phyloP scores from a whole-genome alignment of 2,329 filamentous ascomycete species.

The Phialemoniopsis sp. region DNA sequence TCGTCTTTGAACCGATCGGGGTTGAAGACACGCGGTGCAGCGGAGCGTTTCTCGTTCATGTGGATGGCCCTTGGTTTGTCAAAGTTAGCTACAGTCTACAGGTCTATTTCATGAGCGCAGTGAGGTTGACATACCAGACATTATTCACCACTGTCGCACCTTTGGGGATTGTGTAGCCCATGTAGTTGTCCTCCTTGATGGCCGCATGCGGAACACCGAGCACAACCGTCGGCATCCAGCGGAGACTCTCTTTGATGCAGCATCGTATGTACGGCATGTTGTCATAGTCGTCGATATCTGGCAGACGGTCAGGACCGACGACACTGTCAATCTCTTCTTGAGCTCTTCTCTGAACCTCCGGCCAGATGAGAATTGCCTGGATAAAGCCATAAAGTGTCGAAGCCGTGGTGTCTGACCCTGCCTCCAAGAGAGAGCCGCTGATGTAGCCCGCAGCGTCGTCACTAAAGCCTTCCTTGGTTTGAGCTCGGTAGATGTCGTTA shows the following conservation, averaged over 20 bases:
- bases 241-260: slow-evolving; percentile 37
- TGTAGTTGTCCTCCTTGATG: slow-evolving; percentile 34
- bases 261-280: slow-evolving; percentile 36
- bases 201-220: slow-evolving; percentile 34
- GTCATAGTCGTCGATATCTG: slow-evolving; percentile 28
- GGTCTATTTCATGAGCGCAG: background rate
- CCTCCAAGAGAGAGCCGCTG: slow-evolving; percentile 29
- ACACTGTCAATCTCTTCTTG: slow-evolving; percentile 34
- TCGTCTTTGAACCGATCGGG: slow-evolving; percentile 30
- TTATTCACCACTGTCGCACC: slow-evolving; percentile 38
- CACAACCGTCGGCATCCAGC: slow-evolving; percentile 39
- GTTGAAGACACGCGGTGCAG: slow-evolving; percentile 35
- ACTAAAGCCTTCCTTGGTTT: slow-evolving; percentile 16
- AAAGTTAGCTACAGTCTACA: background rate
- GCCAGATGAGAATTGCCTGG: slow-evolving; percentile 33
- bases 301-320: slow-evolving; percentile 31
- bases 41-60: slow-evolving; percentile 35
- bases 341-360: slow-evolving; percentile 32
- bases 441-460: slow-evolving; percentile 27
- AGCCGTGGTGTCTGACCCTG: slow-evolving; percentile 37
- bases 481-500: slow-evolving; percentile 13
- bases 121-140: slow-evolving; percentile 22
- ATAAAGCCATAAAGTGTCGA: slow-evolving; percentile 35
- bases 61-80: slow-evolving; percentile 42
- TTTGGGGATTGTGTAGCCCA: slow-evolving; percentile 41